A percentile compares a stretch with the other conserved stretches of the same genome.
Conservation (phyloP, 306 rosid genomes). For the Quercus dentata region DNA sequence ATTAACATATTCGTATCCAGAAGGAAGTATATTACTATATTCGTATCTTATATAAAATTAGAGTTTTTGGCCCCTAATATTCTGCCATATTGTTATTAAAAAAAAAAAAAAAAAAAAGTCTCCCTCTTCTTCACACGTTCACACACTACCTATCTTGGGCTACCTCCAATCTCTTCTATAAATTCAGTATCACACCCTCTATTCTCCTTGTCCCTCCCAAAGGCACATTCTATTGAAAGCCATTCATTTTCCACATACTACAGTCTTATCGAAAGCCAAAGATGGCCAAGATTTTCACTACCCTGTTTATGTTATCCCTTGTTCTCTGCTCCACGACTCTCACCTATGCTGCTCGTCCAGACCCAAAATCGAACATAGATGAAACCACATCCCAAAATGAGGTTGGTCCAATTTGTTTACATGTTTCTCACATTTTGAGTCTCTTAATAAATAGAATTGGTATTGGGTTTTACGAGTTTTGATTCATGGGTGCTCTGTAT, state of each 20-base stretch:
- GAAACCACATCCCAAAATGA: background rate
- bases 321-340: slow-evolving; percentile 29
- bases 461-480: background rate
- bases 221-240: too few relatives aligned
- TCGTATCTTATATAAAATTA: background rate
- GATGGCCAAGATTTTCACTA: slow-evolving; percentile 26
- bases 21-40: too few relatives aligned
- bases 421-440: background rate
- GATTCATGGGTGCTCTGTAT: background rate
- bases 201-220: background rate
- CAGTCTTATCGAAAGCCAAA: slow-evolving; percentile 5
- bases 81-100: too few relatives aligned
- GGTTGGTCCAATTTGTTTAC: slow-evolving; percentile 7
- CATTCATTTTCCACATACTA: too few relatives aligned
- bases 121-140: slow-evolving; percentile 19
- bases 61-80: too few relatives aligned
- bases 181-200: slow-evolving; percentile 12
- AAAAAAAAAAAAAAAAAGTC: background rate
- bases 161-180: slow-evolving; percentile 15
- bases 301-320: slow-evolving; percentile 28
- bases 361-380: slow-evolving; percentile 16
- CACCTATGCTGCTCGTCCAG: slow-evolving; percentile 27
- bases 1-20: background rate
- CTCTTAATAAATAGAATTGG: background rate
- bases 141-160: slow-evolving; percentile 7